Conservation (phyloP, 2,329 filamentous ascomycete genomes). For the Neopestalotiopsis rosae region DNA sequence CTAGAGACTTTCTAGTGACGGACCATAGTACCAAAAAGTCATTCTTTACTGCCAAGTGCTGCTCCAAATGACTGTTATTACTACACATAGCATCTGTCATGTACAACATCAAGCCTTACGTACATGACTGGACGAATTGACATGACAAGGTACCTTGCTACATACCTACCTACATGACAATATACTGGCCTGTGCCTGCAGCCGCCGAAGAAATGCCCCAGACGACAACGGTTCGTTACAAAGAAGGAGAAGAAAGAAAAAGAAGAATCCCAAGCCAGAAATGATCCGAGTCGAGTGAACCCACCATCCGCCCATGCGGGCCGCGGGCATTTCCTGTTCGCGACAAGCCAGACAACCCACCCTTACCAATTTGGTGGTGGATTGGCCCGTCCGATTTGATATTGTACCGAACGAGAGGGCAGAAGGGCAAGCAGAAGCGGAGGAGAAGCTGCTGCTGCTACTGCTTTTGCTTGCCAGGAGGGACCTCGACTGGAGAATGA, state of each 20-base stretch:
- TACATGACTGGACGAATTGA: no score
- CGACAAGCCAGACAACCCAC: conserved; percentile 16
- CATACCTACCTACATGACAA: no score
- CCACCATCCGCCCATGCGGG: neutral
- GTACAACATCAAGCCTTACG: no score
- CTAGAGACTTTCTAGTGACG: no score
- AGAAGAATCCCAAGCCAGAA: neutral
- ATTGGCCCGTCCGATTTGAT: conserved; percentile 1
- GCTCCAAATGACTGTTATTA: no score
- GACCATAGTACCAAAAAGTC: no score
- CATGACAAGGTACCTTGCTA: no score
- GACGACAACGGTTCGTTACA: neutral
- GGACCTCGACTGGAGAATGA: neutral
- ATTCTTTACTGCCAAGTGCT: no score
- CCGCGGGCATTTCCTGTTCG: conserved; percentile 13
- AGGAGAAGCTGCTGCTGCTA: neutral
- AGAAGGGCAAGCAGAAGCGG: neutral
- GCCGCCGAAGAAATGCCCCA: neutral
- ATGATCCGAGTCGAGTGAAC: neutral
- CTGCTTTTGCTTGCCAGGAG: neutral
- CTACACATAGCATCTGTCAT: no score
- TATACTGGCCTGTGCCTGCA: no score
- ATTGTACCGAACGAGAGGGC: conserved; percentile 10
- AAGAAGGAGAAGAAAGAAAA: conserved; percentile 6
- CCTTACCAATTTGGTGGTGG: conserved; percentile 16